Evolutionary conservation across 2,329 filamentous ascomycete species (phyloP).

Genomic region (Rhynchosporium graminicola): DNA sequence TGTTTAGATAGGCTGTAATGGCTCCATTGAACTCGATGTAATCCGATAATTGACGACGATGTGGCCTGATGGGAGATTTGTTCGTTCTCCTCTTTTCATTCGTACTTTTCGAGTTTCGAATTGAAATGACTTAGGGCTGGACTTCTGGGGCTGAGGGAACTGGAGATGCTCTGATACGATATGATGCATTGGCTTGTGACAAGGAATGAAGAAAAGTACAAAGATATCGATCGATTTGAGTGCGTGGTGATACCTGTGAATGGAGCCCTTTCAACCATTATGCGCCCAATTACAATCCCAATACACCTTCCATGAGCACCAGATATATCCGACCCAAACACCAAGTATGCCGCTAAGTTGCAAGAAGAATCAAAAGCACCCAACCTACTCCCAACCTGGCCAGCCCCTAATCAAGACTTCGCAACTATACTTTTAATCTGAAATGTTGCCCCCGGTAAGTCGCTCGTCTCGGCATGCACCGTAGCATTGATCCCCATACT

Average conservation of each 20-base stretch:
- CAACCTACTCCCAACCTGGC: neutral
- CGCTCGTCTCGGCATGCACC: slow-evolving; percentile 85
- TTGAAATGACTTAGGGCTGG: slow-evolving; percentile 10
- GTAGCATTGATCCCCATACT: slow-evolving; percentile 87
- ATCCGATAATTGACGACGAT: slow-evolving; percentile 15
- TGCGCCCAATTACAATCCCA: slow-evolving; percentile 1
- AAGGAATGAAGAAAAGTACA: slow-evolving; percentile 2
- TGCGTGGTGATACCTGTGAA: slow-evolving; percentile 3
- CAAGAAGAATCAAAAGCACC: slow-evolving; percentile 5
- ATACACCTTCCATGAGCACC: slow-evolving; percentile 11
- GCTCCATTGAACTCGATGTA: slow-evolving; percentile 22
- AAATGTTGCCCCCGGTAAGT: slow-evolving; percentile 86
- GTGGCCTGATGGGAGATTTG: slow-evolving; percentile 17
- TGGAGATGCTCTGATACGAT: neutral
- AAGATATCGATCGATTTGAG: slow-evolving; percentile 10
- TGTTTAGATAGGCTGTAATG: slow-evolving; percentile 48
- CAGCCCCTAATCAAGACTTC: slow-evolving; percentile 52
- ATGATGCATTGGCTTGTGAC: slow-evolving; percentile 7
- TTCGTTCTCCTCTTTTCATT: slow-evolving; percentile 32
- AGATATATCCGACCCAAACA: slow-evolving; percentile 20
- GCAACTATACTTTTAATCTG: slow-evolving; percentile 84
- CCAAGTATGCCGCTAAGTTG: slow-evolving; percentile 37
- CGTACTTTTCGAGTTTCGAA: slow-evolving; percentile 23
- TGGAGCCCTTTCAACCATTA: neutral
- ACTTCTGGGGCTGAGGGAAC: slow-evolving; percentile 3